Evolutionary conservation across 2,329 filamentous ascomycete species (phyloP).

Genomic region (Xylariaceae sp.): DNA sequence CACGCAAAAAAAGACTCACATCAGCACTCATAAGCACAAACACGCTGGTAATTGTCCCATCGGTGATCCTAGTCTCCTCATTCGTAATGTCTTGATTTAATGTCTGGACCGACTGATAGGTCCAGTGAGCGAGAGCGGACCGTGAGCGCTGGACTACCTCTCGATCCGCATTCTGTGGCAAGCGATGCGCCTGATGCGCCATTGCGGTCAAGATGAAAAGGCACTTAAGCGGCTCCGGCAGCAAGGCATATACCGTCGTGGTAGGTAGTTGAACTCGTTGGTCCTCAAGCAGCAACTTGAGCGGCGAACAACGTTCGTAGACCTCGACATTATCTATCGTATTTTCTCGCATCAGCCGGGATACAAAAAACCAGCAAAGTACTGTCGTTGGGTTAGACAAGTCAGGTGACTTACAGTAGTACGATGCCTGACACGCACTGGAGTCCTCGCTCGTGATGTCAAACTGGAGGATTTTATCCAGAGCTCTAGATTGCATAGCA

Average conservation of each 20-base stretch:
- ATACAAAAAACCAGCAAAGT: neutral
- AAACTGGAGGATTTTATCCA: slow-evolving; percentile 14
- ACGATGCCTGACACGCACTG: slow-evolving; percentile 23
- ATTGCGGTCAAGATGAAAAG: slow-evolving; percentile 21
- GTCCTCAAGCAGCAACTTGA: slow-evolving; percentile 11
- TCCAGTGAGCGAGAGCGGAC: slow-evolving; percentile 24
- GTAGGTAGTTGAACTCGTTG: slow-evolving; percentile 9
- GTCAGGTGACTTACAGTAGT: slow-evolving; percentile 27
- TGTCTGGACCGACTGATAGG: slow-evolving; percentile 25
- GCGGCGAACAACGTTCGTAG: slow-evolving; percentile 22
- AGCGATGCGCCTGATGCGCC: slow-evolving; percentile 16
- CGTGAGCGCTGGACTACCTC: slow-evolving; percentile 3
- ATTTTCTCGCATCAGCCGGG: slow-evolving; percentile 1
- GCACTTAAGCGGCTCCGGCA: slow-evolving; percentile 16
- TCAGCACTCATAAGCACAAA: slow-evolving; percentile 27
- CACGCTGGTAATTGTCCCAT: slow-evolving; percentile 27
- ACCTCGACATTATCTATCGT: slow-evolving; percentile 29
- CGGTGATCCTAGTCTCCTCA: slow-evolving; percentile 17
- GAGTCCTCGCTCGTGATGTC: slow-evolving; percentile 20
- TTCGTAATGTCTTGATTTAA: slow-evolving; percentile 27
- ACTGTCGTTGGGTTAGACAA: neutral
- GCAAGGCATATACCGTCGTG: slow-evolving; percentile 3
- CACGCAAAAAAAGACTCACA: slow-evolving; percentile 19
- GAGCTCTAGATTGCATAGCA: neutral
- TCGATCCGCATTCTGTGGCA: slow-evolving; percentile 6